Base-by-base conservation (phyloP, 208 protist species). In the Blechomonas ayalai region DNA sequence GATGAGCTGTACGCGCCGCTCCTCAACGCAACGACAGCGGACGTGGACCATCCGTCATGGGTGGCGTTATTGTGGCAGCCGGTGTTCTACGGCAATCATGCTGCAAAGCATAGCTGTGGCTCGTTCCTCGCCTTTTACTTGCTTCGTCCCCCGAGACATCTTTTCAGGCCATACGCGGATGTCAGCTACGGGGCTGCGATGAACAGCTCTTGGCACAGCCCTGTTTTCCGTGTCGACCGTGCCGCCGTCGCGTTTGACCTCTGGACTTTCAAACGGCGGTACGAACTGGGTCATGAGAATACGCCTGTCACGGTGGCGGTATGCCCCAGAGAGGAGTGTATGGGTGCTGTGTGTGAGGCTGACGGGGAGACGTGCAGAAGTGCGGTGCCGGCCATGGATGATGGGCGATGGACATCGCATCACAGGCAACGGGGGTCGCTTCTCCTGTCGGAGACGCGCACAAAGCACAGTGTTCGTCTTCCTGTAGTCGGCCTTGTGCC, bases 61-160 rank as follows among this genome's bases (percentile, higher is more conserved):
- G 55, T 93, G 27, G 77, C 77, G n/a, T 54, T 93, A 15, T 63
- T 93, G 48, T 90, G 80, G 80, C 75, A 84, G 52, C 84, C 84
- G 5, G 78, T 87, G 23, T 93, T 80, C 65, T 76, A 70, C 58
- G 73, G 78, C 41, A 60, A 63, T 20, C 84, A 93, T 52, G 65
- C 67, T 6, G 67, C 77, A 8, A 88, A 93, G 63, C 54, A 88
- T 64, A 86, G 69, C 59, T 84, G 77, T 55, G 84, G 84, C 27
- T 69, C 68, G 39, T 93, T 93, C 51, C 67, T 93, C 34, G 77
- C 71, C 35, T 93, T 71, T 50, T 93, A 93, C 59, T 62, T 88
- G 18, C 53, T 89, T 18, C 84, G 80, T 8, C 61, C 84, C 7
- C 80, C 84, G 34, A 69, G 71, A 0, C 80, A 87, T 43, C 40